Evolutionary conservation across 306 rosid genomes (phyloP).

Genomic region (Dryas alaskensis): DNA sequence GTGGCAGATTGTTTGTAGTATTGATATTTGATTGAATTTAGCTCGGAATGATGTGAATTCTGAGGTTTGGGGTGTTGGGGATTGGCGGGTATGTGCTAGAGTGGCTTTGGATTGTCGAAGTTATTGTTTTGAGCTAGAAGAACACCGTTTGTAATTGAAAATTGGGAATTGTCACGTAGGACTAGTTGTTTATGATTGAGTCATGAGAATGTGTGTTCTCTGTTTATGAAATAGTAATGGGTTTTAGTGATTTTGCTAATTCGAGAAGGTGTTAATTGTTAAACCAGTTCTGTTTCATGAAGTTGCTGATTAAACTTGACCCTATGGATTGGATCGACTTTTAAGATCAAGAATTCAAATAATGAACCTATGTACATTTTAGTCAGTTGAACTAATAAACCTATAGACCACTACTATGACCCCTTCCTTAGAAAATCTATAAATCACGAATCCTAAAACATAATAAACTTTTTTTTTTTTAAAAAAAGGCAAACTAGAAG

Average conservation of each 20-base stretch:
- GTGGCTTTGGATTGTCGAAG: neutral
- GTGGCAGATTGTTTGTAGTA: neutral
- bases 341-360: too few species aligned
- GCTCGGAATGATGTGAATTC: conserved; percentile 3
- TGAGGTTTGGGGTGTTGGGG: conserved; percentile 3
- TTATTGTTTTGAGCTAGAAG: conserved; percentile 2
- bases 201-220: conserved; percentile 2
- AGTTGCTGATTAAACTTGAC: neutral
- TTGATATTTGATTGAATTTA: conserved; percentile 17
- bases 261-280: neutral
- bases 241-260: neutral
- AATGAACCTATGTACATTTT: too few species aligned
- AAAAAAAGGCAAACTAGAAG: too few species aligned
- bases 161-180: neutral
- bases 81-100: neutral
- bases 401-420: too few species aligned
- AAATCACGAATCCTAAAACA: too few species aligned
- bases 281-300: neutral
- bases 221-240: neutral
- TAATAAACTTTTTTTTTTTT: too few species aligned
- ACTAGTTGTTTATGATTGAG: neutral
- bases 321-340: neutral
- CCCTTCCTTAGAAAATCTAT: too few species aligned
- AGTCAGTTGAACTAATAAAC: too few species aligned
- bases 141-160: neutral